Base-by-base conservation (phyloP, 805 yeast genomes). In the Candida manassasensis region DNA sequence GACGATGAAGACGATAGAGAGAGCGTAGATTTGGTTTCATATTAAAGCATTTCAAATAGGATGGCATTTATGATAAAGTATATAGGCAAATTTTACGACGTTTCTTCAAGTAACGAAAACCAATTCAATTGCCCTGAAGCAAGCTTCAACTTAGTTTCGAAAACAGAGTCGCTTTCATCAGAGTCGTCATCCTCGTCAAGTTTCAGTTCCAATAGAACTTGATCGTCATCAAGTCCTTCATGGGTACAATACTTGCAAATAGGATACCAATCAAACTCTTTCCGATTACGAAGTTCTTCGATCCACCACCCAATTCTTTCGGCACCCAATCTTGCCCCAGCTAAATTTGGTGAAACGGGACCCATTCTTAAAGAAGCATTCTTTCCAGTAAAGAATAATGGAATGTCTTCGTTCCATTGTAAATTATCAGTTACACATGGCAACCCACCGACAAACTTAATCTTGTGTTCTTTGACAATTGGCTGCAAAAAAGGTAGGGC, bases 341-440 rank as follows among this genome's bases (percentile, higher is more conserved):
- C 73, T 28, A 69, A 47, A 37, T 69, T 69, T 2, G 74, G 73
- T 14, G 69, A 57, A 0, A 71, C 60, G 1, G 74, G 73, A 0
- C 74, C 73, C 34, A 64, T 57, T 29, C 59, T 47, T 14, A 69
- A 44, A 29, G 63, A 58, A 0, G 74, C 71, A 39, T 66, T 59
- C 40, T 69, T 64, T 2, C 74, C 74, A 4, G 62, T 44, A 56
- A 67, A 52, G 37, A 58, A 68, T 17, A 69, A 47, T 0, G 73
- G 73, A 3, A 67, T 36, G 7, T 53, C 53, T 1, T 50, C 43
- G 33, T 53, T 57, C 71, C 73, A 68, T 40, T 65, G 69, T 19
- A 69, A 51, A 29, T 69, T 56, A 35, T 69, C 72, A 1, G 72
- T 66, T 12, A 69, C 49, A 36, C 70, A 66, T 0, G 73, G 73